Evolutionary conservation across 306 rosid genomes (phyloP).

Genomic region (Vigna radiata): DNA sequence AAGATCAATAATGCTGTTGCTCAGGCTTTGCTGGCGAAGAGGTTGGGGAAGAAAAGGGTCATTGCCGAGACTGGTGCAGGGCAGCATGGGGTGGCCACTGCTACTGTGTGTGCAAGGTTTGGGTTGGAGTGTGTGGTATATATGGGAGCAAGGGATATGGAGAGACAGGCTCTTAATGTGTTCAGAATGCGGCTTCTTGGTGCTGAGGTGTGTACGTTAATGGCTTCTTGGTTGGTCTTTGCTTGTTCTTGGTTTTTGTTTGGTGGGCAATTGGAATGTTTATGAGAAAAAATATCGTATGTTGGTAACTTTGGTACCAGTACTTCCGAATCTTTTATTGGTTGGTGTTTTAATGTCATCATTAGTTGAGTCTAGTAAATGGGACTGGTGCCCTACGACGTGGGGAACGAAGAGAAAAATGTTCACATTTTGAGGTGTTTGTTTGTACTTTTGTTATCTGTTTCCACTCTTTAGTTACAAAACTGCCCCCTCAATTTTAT

Average conservation of each 20-base stretch:
- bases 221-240: background rate
- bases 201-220: slow-evolving; percentile 71
- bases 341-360: too few species aligned
- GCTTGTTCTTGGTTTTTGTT: background rate
- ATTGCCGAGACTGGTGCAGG: slow-evolving; percentile 98
- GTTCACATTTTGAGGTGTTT: too few species aligned
- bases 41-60: slow-evolving; percentile 78
- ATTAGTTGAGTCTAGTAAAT: background rate
- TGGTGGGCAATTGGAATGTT: too few species aligned
- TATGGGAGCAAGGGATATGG: slow-evolving; percentile 98
- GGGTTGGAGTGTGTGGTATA: slow-evolving; percentile 82
- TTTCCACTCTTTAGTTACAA: too few species aligned
- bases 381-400: background rate
- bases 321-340: background rate
- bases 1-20: slow-evolving; percentile 92
- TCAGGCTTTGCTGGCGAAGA: slow-evolving; percentile 89
- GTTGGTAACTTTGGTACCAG: background rate
- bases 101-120: slow-evolving; percentile 90
- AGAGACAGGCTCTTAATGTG: slow-evolving; percentile 88
- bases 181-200: slow-evolving; percentile 93
- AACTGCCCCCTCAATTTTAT: too few species aligned
- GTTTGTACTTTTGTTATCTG: too few species aligned
- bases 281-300: background rate
- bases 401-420: background rate
- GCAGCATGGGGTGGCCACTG: slow-evolving; percentile 98